phyloP scores from a whole-genome alignment of 2,329 filamentous ascomycete species.

The Ceratocystis cubensis region DNA sequence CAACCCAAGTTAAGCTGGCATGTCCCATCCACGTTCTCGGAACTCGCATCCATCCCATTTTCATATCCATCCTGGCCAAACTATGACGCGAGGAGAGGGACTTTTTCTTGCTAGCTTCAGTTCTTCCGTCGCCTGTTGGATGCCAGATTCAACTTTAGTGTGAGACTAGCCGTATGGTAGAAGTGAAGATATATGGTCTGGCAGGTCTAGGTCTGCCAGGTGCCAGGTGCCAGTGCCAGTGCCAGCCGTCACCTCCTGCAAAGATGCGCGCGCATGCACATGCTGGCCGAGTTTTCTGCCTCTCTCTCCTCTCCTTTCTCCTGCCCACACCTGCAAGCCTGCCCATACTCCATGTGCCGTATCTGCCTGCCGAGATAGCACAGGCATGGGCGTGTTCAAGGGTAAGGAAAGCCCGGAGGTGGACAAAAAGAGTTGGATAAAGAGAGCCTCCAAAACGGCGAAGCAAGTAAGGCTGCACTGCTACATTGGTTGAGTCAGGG shows the following conservation, averaged over 20 bases:
- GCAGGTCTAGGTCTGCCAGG: background rate
- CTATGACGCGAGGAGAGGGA: background rate
- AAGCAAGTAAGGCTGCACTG: background rate
- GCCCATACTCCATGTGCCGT: background rate
- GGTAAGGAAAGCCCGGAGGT: background rate
- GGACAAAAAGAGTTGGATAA: background rate
- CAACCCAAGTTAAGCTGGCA: background rate
- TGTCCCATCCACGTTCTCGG: slow-evolving; percentile 1
- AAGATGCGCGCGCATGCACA: background rate
- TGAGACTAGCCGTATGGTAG: too few species aligned
- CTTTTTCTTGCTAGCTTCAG: background rate
- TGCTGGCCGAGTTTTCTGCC: background rate
- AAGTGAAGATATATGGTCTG: too few species aligned
- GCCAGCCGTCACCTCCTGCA: background rate
- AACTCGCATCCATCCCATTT: background rate
- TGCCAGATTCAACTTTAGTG: background rate
- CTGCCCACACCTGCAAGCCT: background rate
- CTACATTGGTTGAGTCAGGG: background rate
- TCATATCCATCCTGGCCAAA: background rate
- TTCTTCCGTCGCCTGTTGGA: background rate
- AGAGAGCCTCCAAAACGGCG: background rate
- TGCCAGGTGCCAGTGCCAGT: background rate
- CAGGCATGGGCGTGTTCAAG: background rate
- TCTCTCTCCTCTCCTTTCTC: background rate
- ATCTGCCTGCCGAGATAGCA: background rate